Conservation (phyloP, 2,329 filamentous ascomycete species). For the Fusarium lyarnte region DNA sequence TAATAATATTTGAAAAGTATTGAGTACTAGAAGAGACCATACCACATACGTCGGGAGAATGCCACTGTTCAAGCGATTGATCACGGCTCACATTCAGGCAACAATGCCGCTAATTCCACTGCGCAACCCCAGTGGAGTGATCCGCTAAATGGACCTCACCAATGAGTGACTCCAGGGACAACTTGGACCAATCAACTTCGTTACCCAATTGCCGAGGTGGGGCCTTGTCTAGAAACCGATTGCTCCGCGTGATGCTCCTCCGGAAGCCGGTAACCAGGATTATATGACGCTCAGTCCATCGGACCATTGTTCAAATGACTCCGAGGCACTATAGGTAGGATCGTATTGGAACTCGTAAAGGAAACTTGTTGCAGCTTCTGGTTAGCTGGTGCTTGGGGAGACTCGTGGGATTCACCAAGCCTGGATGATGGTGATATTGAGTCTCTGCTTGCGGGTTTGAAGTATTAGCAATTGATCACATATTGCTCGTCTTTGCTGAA, state of each 20-base stretch:
- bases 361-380: too few relatives aligned
- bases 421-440: too few relatives aligned
- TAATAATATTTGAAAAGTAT: background rate
- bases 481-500: too few relatives aligned
- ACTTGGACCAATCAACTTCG: background rate
- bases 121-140: background rate
- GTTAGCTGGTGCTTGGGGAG: too few relatives aligned
- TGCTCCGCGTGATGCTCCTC: background rate
- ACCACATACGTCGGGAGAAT: background rate
- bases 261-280: too few relatives aligned
- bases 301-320: accelerated
- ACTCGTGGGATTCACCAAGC: too few relatives aligned
- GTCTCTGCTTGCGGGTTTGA: too few relatives aligned
- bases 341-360: too few relatives aligned
- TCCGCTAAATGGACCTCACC: background rate
- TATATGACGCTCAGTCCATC: accelerated
- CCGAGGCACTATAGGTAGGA: accelerated
- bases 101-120: background rate
- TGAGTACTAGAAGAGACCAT: accelerated
- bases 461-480: too few relatives aligned
- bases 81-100: too few relatives aligned
- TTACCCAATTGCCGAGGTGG: accelerated
- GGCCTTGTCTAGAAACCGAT: background rate
- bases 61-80: background rate
- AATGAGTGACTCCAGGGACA: background rate